Conservation (phyloP, 805 yeast species). For the Zygosaccharomyces kombuchaensis region DNA sequence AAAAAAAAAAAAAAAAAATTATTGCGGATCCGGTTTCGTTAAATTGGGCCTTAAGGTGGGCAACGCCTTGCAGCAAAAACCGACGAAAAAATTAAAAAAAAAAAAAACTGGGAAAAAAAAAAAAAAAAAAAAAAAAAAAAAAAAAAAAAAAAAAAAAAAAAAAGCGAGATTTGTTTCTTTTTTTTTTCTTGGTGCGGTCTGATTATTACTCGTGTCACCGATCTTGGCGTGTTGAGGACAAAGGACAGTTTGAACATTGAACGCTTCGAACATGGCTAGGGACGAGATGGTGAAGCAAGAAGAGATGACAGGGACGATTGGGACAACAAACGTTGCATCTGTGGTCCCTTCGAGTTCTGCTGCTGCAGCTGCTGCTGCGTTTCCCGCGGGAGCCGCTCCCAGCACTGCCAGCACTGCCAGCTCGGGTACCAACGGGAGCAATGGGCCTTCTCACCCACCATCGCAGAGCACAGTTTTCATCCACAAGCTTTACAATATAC, state of each 20-base stretch:
- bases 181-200: not conserved
- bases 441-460: conserved; percentile 10
- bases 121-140: not conserved
- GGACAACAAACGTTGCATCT: not conserved
- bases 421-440: conserved; percentile 1
- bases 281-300: conserved; percentile 7
- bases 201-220: not conserved
- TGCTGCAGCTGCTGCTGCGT: not conserved
- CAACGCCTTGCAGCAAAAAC: too few species aligned
- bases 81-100: too few species aligned
- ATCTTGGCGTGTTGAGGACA: conserved; percentile 4
- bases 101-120: not conserved
- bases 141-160: not conserved
- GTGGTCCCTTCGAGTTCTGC: not conserved
- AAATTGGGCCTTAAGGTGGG: too few species aligned
- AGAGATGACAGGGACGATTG: conserved; percentile 2
- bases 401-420: not conserved
- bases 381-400: conserved; percentile 2
- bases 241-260: not conserved
- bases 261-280: not conserved
- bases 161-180: conserved; percentile 1
- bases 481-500: conserved; percentile 86
- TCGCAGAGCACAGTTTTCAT: conserved; percentile 63
- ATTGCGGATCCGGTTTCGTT: too few species aligned
- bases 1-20: too few species aligned